phyloP scores from a whole-genome alignment of 306 rosid genomes.

The Citrullus amarus region DNA sequence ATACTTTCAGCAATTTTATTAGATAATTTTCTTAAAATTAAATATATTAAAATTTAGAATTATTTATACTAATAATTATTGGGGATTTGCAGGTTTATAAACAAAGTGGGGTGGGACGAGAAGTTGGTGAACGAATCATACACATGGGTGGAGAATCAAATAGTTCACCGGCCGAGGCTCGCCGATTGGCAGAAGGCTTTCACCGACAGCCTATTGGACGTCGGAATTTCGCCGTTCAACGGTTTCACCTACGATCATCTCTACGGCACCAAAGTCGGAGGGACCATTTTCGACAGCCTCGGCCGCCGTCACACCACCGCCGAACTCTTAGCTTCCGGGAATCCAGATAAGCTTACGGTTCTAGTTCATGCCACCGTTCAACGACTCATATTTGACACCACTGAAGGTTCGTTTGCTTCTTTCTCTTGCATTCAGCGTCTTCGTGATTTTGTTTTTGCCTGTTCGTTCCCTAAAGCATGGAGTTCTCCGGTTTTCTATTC shows the following conservation, averaged over 20 bases:
- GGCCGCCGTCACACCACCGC: slow-evolving; percentile 89
- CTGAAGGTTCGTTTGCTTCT: slow-evolving; percentile 18
- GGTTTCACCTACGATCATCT: slow-evolving; percentile 93
- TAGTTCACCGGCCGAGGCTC: slow-evolving; percentile 58
- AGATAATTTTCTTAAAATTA: too few relatives aligned
- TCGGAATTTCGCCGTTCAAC: slow-evolving; percentile 77
- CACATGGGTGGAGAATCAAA: slow-evolving; percentile 77
- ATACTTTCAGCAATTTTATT: too few relatives aligned
- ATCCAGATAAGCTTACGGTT: slow-evolving; percentile 55
- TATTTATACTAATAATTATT: too few relatives aligned
- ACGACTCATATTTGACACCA: slow-evolving; percentile 53
- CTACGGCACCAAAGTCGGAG: slow-evolving; percentile 88
- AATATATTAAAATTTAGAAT: too few relatives aligned
- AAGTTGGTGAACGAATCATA: slow-evolving; percentile 66
- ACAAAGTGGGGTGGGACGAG: slow-evolving; percentile 58
- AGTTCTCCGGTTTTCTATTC: background rate
- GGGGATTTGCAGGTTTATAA: slow-evolving; percentile 38
- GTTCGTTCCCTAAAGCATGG: background rate
- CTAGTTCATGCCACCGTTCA: slow-evolving; percentile 73
- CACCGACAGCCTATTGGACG: slow-evolving; percentile 60
- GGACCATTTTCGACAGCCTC: slow-evolving; percentile 70
- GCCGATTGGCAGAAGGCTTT: slow-evolving; percentile 57
- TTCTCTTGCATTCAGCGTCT: background rate
- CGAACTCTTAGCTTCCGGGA: slow-evolving; percentile 59
- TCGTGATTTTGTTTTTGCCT: background rate